Conservation (phyloP, 2,329 filamentous ascomycete genomes). For the Tolypocladium album region DNA sequence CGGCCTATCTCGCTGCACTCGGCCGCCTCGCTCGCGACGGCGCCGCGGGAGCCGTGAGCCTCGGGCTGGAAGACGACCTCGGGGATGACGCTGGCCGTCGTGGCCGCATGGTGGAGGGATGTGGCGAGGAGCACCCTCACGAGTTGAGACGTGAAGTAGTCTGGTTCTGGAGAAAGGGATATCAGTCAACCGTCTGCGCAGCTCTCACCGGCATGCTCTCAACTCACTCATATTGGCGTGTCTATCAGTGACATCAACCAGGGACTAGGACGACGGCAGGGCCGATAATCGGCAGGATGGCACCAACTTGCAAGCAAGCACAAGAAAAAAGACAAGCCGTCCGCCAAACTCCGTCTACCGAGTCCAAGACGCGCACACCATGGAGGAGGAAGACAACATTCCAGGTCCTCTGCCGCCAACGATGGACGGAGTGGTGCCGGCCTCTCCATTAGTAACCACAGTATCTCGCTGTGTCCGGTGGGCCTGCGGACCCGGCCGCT, state of each 20-base stretch:
- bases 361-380: neutral
- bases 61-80: constrained; percentile 12
- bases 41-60: constrained; percentile 32
- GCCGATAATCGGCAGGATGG: neutral
- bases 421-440: neutral
- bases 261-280: neutral
- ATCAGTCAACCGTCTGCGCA: neutral
- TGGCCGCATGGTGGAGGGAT: constrained; percentile 1
- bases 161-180: neutral
- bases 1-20: constrained; percentile 62
- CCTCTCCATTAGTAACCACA: no score
- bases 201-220: neutral
- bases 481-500: neutral
- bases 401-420: neutral
- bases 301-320: neutral
- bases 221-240: neutral
- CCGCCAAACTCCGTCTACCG: neutral
- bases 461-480: neutral
- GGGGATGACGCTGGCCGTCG: constrained; percentile 6
- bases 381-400: neutral
- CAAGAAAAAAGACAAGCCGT: neutral
- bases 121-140: constrained; percentile 1
- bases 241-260: neutral
- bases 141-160: neutral
- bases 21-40: constrained; percentile 58